Evolutionary conservation across 1,284 basidiomycete species (phyloP).

Genomic region (Pseudozyma pruni): DNA sequence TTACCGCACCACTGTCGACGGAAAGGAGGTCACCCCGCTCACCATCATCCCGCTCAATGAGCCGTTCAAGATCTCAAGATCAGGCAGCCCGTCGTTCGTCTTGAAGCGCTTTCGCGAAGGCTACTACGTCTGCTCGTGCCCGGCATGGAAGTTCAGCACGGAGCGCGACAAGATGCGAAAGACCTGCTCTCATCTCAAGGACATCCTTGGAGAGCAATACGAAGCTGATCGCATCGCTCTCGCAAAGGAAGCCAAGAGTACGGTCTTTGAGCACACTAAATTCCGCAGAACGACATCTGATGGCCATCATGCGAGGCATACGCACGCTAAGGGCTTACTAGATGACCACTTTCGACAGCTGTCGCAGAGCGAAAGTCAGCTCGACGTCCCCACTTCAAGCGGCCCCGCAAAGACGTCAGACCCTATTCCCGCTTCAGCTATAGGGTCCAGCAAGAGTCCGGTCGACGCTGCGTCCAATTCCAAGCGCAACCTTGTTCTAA

Average conservation of each 20-base stretch:
- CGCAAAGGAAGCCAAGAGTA: conserved; percentile 30
- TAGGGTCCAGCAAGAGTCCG: neutral
- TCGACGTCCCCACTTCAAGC: neutral
- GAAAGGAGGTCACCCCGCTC: conserved; percentile 27
- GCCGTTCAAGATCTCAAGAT: conserved; percentile 18
- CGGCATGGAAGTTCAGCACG: conserved; percentile 71
- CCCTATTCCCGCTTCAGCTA: neutral
- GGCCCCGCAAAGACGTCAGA: neutral
- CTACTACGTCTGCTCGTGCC: conserved; percentile 71
- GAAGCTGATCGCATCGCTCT: conserved; percentile 66
- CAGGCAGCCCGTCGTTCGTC: conserved; percentile 8
- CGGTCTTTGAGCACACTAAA: conserved; percentile 33
- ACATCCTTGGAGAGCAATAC: conserved; percentile 74
- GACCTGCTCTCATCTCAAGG: conserved; percentile 75
- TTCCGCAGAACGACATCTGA: conserved; percentile 29
- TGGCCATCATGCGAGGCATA: conserved; percentile 30
- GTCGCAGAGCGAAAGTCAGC: conserved; percentile 26
- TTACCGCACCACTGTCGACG: conserved; percentile 37
- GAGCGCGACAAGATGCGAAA: conserved; percentile 73
- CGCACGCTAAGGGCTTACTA: conserved; percentile 36
- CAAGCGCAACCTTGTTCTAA: neutral
- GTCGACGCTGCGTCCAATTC: neutral
- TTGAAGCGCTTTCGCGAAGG: conserved; percentile 37
- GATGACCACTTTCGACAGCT: conserved; percentile 34
- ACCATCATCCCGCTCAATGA: conserved; percentile 24